phyloP scores from a whole-genome alignment of 2,329 filamentous ascomycete genomes.

The Nothomitra cinnamomea region DNA sequence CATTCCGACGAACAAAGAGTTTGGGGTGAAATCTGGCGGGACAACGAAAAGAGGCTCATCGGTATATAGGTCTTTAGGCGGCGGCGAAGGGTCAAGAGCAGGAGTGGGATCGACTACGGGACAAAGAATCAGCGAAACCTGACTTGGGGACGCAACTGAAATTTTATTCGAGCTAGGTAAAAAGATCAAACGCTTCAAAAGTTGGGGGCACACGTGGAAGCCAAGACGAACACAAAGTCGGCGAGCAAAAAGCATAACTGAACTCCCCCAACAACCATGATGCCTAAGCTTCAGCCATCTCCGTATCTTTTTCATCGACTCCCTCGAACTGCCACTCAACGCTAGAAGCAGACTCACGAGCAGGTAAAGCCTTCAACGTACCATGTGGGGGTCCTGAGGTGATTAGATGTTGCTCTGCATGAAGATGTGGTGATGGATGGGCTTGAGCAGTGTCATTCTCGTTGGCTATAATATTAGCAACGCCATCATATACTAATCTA shows the following conservation, averaged over 20 bases:
- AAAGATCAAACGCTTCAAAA: not conserved
- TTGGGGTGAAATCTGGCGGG: conserved; percentile 43
- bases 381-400: not conserved
- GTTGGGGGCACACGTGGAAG: not conserved
- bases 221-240: conserved; percentile 3
- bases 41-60: conserved; percentile 23
- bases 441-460: not conserved
- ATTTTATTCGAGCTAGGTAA: not conserved
- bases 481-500: too few species aligned
- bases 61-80: not conserved
- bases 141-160: conserved; percentile 11
- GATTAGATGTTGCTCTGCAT: not conserved
- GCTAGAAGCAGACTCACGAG: not conserved
- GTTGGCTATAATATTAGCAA: not conserved
- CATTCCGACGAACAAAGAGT: conserved; percentile 45
- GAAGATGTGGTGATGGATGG: not conserved
- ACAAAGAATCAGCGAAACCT: conserved; percentile 19
- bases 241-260: conserved; percentile 9
- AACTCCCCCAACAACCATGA: conserved; percentile 10
- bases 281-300: conserved; percentile 18
- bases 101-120: conserved; percentile 3
- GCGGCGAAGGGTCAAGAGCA: not conserved
- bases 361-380: conserved; percentile 3
- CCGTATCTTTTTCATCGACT: conserved; percentile 1
- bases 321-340: not conserved